These are phyloP conservation scores for Aspergillus baeticus DNA, from an alignment of 495 filamentous ascomycete genomes.

Conservation along the genomic window DNA sequence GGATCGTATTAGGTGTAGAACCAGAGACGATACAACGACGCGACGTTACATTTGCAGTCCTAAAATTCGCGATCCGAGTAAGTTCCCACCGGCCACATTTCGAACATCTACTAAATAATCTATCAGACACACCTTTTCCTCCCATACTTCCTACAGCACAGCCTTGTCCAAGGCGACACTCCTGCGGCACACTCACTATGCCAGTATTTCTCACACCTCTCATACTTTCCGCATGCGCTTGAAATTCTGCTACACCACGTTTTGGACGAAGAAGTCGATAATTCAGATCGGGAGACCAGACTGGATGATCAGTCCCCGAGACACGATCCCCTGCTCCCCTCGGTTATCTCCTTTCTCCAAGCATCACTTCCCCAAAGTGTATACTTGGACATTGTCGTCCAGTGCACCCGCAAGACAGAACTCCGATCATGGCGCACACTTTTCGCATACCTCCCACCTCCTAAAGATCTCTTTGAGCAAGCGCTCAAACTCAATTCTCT, in stretches of 20 bases:
- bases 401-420: slow-evolving; percentile 97
- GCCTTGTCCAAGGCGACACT: slow-evolving; percentile 68
- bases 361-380: slow-evolving; percentile 71
- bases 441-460: slow-evolving; percentile 84
- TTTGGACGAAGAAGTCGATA: slow-evolving; percentile 90
- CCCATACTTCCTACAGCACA: slow-evolving; percentile 76
- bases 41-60: slow-evolving; percentile 83
- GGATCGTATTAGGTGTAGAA: slow-evolving; percentile 86
- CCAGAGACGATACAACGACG: slow-evolving; percentile 87
- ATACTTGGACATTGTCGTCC: slow-evolving; percentile 93
- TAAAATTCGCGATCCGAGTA: slow-evolving; percentile 79
- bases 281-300: slow-evolving; percentile 58
- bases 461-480: slow-evolving; percentile 89
- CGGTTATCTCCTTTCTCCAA: slow-evolving; percentile 78
- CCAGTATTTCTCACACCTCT: slow-evolving; percentile 78
- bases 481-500: slow-evolving; percentile 78
- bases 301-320: slow-evolving; percentile 26
- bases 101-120: too few relatives aligned
- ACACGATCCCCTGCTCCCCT: slow-evolving; percentile 72
- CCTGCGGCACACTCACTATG: slow-evolving; percentile 73
- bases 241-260: slow-evolving; percentile 93
- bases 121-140: slow-evolving; percentile 82
- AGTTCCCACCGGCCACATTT: too few relatives aligned
- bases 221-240: slow-evolving; percentile 88
- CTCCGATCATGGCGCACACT: slow-evolving; percentile 92